phyloP scores from a whole-genome alignment of 306 rosid species.

The Pyrus pyrifolia region DNA sequence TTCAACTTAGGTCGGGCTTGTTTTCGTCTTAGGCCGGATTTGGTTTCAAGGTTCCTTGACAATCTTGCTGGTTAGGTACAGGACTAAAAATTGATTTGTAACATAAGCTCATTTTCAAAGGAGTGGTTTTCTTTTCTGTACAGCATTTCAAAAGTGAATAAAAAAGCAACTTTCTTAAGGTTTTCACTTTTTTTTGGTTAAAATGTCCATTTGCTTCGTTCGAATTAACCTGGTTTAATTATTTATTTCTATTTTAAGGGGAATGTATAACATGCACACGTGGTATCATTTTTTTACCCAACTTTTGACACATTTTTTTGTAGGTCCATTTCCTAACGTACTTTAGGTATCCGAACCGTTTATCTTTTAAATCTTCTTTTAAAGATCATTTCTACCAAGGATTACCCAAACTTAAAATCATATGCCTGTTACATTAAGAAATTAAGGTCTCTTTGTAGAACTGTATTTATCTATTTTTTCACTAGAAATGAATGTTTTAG shows the following conservation, averaged over 20 bases:
- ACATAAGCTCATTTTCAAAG: conserved; percentile 4
- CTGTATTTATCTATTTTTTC: too few species aligned
- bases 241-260: neutral
- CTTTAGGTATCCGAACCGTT: fast-evolving
- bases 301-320: too few species aligned
- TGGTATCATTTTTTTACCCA: too few species aligned
- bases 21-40: neutral
- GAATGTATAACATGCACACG: neutral
- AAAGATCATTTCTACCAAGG: too few species aligned
- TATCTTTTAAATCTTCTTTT: too few species aligned
- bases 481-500: too few species aligned
- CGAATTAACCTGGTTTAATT: neutral
- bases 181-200: neutral
- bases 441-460: too few species aligned
- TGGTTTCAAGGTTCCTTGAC: neutral
- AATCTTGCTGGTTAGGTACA: neutral
- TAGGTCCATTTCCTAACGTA: too few species aligned
- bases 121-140: neutral
- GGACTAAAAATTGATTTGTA: neutral
- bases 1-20: neutral
- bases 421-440: too few species aligned
- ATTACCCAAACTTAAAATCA: too few species aligned
- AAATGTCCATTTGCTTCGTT: neutral
- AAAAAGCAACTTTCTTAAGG: neutral
- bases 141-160: neutral